phyloP scores from a whole-genome alignment of 208 protist species.

The Acanthamoeba lenticulata region DNA sequence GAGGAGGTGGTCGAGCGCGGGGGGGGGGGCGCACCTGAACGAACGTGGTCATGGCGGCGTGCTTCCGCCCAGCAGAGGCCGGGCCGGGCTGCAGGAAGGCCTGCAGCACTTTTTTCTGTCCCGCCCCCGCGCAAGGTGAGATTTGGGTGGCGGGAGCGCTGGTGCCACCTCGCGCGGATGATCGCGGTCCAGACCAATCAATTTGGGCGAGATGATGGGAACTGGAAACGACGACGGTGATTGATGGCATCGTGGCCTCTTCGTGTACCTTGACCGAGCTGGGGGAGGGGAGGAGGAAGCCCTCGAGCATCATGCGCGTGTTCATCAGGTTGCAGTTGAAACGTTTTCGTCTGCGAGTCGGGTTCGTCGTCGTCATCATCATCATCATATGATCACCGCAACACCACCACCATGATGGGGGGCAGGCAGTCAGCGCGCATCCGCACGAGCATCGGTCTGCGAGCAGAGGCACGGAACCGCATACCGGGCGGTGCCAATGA shows the following conservation, averaged over 20 bases:
- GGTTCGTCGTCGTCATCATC: too few relatives aligned
- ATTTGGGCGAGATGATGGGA: background rate
- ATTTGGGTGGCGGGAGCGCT: too few relatives aligned
- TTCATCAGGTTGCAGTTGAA: slow-evolving; percentile 49
- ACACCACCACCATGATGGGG: background rate
- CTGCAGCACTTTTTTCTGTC: background rate
- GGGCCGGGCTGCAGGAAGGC: slow-evolving; percentile 10
- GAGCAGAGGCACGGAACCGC: background rate
- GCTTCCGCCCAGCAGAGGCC: background rate
- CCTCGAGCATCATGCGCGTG: slow-evolving; percentile 59
- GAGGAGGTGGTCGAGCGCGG: background rate
- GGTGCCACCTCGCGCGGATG: too few relatives aligned
- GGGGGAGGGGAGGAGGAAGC: background rate
- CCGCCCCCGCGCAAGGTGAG: too few relatives aligned
- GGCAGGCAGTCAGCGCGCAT: background rate
- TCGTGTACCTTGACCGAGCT: slow-evolving; percentile 10
- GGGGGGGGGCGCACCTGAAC: background rate
- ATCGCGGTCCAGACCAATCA: background rate
- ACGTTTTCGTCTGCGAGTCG: slow-evolving; percentile 29
- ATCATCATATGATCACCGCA: too few relatives aligned
- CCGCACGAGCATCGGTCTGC: background rate
- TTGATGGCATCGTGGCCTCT: background rate
- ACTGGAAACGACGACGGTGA: background rate
- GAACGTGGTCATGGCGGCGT: slow-evolving; percentile 41
- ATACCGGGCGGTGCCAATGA: slow-evolving; percentile 6